Percentiles rank a stretch among this genome's conserved stretches.
phyloP scores from a whole-genome alignment of 176 grass and related monocot species.

The Poa annua region DNA sequence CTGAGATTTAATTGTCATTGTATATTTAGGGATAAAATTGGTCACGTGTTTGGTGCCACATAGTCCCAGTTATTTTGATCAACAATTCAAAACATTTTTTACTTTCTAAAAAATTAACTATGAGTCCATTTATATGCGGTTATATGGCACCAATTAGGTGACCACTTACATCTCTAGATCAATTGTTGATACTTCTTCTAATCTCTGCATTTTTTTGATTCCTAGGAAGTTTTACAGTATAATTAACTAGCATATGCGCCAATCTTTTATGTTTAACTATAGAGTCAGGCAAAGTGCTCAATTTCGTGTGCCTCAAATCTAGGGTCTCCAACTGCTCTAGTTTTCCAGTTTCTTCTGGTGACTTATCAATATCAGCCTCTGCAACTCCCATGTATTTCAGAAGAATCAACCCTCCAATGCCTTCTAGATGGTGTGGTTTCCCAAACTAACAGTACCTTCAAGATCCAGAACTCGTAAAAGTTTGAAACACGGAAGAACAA shows the following conservation, averaged over 20 bases:
- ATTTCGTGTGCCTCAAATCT: background rate
- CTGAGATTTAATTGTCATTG: no score
- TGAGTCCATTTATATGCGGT: no score
- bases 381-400: conserved; percentile 27
- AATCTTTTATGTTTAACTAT: background rate
- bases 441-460: background rate
- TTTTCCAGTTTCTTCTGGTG: background rate
- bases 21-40: no score
- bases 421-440: background rate
- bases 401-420: background rate
- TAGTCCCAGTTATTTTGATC: no score
- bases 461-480: conserved; percentile 28
- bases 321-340: conserved; percentile 32
- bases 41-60: no score
- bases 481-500: background rate
- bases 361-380: background rate
- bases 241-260: background rate
- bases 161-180: no score
- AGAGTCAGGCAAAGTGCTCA: background rate
- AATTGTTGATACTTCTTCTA: conserved; percentile 24
- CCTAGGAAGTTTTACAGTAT: background rate
- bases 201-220: background rate
- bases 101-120: no score
- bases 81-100: no score
- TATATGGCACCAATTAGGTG: no score